A percentile compares a stretch with the other conserved stretches of the same genome.
Conservation (phyloP, 2,329 filamentous ascomycete species). For the Didymella glomerata region DNA sequence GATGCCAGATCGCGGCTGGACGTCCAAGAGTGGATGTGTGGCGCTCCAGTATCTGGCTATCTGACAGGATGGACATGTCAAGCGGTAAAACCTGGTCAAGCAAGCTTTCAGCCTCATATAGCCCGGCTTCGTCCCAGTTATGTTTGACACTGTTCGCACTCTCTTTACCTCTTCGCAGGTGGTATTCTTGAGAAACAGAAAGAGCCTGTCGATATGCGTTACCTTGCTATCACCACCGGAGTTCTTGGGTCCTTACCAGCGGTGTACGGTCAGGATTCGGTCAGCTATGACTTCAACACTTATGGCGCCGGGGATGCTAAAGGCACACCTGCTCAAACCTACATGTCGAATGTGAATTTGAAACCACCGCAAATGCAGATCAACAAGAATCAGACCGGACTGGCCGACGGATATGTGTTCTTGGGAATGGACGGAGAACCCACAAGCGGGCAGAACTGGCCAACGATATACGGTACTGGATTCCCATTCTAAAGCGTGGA, state of each 20-base stretch:
- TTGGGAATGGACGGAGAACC: slow-evolving; percentile 28
- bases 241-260: background rate
- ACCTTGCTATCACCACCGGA: slow-evolving; percentile 15
- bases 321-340: background rate
- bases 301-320: background rate
- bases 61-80: background rate
- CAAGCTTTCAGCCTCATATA: background rate
- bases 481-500: too few species aligned
- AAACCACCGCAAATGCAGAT: background rate
- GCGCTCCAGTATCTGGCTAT: background rate
- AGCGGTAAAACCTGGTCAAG: background rate
- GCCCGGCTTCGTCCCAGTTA: background rate
- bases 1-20: background rate
- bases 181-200: background rate
- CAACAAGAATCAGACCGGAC: background rate
- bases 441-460: slow-evolving; percentile 30
- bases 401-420: slow-evolving; percentile 24
- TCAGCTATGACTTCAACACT: background rate
- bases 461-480: slow-evolving; percentile 27
- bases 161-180: background rate
- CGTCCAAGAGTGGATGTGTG: background rate
- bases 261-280: background rate
- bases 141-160: background rate
- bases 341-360: background rate
- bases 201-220: slow-evolving; percentile 4